These are phyloP conservation scores for Circinella minor DNA, from an alignment of 371 early-diverging fungal species.

Conservation along the genomic window DNA sequence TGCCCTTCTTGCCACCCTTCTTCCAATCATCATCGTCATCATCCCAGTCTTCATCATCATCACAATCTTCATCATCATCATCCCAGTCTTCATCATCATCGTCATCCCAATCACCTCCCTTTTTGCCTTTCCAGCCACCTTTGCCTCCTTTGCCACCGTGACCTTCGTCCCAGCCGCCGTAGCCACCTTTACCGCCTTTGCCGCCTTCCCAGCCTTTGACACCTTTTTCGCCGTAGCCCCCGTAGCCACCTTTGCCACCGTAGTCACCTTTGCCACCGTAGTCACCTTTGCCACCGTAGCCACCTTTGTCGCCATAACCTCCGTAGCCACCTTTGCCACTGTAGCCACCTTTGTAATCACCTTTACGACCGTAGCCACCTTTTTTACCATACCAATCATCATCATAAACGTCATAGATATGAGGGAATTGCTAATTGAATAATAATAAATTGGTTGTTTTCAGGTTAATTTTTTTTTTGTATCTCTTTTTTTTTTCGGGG, in stretches of 20 bases:
- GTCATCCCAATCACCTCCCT: conserved; percentile 9
- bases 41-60: conserved; percentile 12
- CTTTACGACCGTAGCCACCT: background rate
- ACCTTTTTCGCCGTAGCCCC: too few relatives aligned
- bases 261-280: background rate
- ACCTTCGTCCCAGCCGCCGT: conserved; percentile 9
- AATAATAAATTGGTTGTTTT: too few relatives aligned
- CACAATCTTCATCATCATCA: background rate
- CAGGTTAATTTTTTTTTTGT: too few relatives aligned
- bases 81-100: conserved; percentile 9
- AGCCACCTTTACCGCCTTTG: conserved; percentile 1
- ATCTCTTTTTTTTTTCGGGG: too few relatives aligned
- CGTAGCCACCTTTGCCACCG: background rate
- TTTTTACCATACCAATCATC: background rate
- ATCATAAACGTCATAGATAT: background rate
- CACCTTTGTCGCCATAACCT: background rate
- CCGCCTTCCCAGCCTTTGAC: conserved; percentile 3
- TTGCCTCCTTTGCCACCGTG: conserved; percentile 9
- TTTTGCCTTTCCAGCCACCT: conserved; percentile 9
- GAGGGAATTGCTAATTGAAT: too few relatives aligned
- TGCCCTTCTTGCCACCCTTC: background rate
- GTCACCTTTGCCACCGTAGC: background rate
- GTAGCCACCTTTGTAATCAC: background rate
- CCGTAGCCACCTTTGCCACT: background rate
- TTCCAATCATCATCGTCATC: conserved; percentile 14